Base-by-base conservation (phyloP, 192 early-diverging fungal species). In the Haplosporangium gracile region DNA sequence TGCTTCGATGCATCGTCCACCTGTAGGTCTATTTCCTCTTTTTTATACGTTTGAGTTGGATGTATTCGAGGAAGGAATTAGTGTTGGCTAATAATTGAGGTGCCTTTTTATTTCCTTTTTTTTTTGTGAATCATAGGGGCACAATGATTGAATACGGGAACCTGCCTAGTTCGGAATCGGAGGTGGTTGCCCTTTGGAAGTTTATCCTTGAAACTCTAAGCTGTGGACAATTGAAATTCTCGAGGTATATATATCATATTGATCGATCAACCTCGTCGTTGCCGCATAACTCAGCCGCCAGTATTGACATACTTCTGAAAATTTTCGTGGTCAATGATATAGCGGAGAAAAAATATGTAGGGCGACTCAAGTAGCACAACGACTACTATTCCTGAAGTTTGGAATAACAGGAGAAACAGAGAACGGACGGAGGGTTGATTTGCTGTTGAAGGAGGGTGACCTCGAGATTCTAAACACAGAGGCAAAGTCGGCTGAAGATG, bases 171-270 rank as follows among this genome's bases (percentile, higher is more conserved):
- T 69, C 76, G 29, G 76, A 77, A 47, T 38, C 34, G 2, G 76
- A 77, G 65, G 32, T 77, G 18, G 76, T 77, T 43, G 76, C 76
- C 9, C 34, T 77, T 16, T 77, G 76, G 76, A 77, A 77, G 38
- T 24, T 20, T 8, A 18, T 38, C n/a, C 42, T 77, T 9, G 63
- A 77, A 29, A 77, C 45, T 18, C 34, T 77, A 32, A 77, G 76
- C 76, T 18, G 43, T 49, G 76, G 76, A 5, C 24, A 69, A 69
- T 22, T 77, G 39, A 77, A 69, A 45, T 77, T 77, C 20, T 24
- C 42, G 8, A 77, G 76, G 76, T 69, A 77, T 38, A 55, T 29
- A 22, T 8, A 38, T 29, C 26, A 22, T 39, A 47, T 74, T 32
- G 6, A 36, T 20, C 8, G 20, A 38, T 32, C 63, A 26, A 32